phyloP scores from a whole-genome alignment of 805 yeast genomes.

The Metschnikowia continentalis region DNA sequence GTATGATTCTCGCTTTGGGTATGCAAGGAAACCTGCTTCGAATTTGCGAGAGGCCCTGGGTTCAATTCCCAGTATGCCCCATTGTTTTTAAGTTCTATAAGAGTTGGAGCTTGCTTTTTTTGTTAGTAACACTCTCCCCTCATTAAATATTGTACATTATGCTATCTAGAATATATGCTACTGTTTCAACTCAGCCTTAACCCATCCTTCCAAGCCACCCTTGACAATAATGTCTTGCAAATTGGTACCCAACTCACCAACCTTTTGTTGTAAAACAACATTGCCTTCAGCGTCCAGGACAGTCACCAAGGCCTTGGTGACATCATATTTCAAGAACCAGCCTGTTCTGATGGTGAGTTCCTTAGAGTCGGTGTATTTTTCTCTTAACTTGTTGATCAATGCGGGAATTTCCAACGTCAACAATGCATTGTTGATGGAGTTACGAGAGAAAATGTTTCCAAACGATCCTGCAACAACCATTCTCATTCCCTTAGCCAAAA shows the following conservation, averaged over 20 bases:
- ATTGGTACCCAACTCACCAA: slow-evolving; percentile 93
- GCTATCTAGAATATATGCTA: slow-evolving; percentile 2
- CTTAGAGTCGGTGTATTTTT: slow-evolving; percentile 50
- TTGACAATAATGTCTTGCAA: slow-evolving; percentile 94
- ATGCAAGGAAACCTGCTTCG: slow-evolving; percentile 2
- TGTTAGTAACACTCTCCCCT: not conserved
- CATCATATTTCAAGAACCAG: slow-evolving; percentile 90
- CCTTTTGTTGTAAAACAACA: slow-evolving; percentile 74
- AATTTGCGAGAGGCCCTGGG: slow-evolving; percentile 23
- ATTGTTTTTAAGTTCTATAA: not conserved
- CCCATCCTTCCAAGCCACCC: slow-evolving; percentile 99
- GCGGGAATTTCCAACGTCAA: slow-evolving; percentile 91
- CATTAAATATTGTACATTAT: not conserved
- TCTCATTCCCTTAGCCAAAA: slow-evolving; percentile 88
- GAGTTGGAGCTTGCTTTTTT: not conserved
- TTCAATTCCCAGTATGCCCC: slow-evolving; percentile 24
- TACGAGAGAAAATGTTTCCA: slow-evolving; percentile 94
- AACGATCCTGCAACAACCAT: slow-evolving; percentile 95
- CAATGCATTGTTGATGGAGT: slow-evolving; percentile 93
- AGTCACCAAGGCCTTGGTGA: slow-evolving; percentile 72
- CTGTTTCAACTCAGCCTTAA: slow-evolving; percentile 56
- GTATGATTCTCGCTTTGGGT: slow-evolving; percentile 24
- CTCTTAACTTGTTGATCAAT: slow-evolving; percentile 72
- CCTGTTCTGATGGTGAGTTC: slow-evolving; percentile 95
- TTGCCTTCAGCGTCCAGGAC: slow-evolving; percentile 64